Evolutionary conservation across 1,284 basidiomycete genomes (phyloP), one percentile per base, ranked within the genome.

Genomic region (Lentinula novae-zelandiae): DNA sequence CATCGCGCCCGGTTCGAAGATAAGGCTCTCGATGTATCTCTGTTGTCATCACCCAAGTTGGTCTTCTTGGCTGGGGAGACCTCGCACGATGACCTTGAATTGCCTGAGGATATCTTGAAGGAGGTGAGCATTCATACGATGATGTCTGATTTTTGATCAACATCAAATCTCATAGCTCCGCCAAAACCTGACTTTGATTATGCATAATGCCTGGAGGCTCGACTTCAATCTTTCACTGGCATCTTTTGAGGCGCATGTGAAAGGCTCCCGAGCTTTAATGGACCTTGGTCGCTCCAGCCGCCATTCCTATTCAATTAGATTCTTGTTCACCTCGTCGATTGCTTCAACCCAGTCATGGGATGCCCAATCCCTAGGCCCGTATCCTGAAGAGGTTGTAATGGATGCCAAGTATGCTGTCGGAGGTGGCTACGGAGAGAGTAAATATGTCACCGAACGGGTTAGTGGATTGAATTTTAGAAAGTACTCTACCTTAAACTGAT

Each of bases 131-230:
- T 27, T n/a, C 10, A 36, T 36, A 36, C 36, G 36, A 10, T 36
- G 4, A 36, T 36, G 36, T 36, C 4, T 7, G 36, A 36, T 10
- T 10, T 36, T 36, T 10, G 10, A 10, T 10, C 4, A 8, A 36
- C 36, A 22, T 36, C 36, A 36, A 36, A 36, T 5, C 10, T 36
- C 36, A 36, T 10, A 60, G 58, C 51, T 60, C 5, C 40, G 34
- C 12, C 31, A 60, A 10, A 42, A 44, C n/a, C 22, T 60, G 5
- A 60, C 58, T 3, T 40, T 34, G 9, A 44, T 72, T 52, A 66
- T 72, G n/a, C 70, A 72, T 61, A 68, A 67, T 52, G 71, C 71
- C 2, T 72, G 71, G 71, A 64, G 63, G 42, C 50, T 72, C 7
- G 67, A 72, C 60, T 73, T 73, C 62, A 69, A 71, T 42, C 68